These are phyloP conservation scores for Globisporangium splendens DNA, from an alignment of 352 stramenopile species.

Conservation along the genomic window DNA sequence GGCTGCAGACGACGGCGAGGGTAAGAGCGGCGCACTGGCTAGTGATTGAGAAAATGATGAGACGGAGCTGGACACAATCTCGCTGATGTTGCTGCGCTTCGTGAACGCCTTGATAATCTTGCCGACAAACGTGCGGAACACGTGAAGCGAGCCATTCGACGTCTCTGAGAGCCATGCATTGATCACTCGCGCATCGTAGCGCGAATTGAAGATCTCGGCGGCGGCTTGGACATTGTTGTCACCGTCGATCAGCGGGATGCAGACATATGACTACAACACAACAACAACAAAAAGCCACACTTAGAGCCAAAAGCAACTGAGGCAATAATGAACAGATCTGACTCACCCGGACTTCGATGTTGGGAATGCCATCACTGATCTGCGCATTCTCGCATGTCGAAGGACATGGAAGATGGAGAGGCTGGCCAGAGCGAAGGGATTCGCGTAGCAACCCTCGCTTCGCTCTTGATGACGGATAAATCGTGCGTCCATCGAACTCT, in stretches of 20 bases:
- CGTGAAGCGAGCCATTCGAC: conserved; percentile 40
- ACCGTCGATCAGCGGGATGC: conserved; percentile 60
- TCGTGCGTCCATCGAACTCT: conserved; percentile 53
- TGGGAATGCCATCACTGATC: conserved; percentile 24
- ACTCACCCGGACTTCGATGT: conserved; percentile 43
- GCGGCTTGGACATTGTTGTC: conserved; percentile 46
- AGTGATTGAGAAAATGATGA: no score
- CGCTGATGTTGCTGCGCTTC: conserved; percentile 31
- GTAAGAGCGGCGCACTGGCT: background rate
- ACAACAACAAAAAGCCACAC: background rate
- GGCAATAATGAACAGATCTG: background rate
- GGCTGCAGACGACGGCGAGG: background rate
- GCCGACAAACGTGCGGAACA: conserved; percentile 60
- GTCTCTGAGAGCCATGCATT: conserved; percentile 37
- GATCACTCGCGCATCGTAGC: conserved; percentile 36
- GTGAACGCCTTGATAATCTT: conserved; percentile 47
- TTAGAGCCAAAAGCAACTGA: background rate
- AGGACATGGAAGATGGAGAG: conserved; percentile 29
- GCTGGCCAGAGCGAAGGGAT: conserved; percentile 26
- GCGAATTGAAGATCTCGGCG: conserved; percentile 70
- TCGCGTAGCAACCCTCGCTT: conserved; percentile 21
- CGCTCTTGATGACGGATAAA: conserved; percentile 36
- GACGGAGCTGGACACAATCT: conserved; percentile 15
- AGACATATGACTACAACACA: conserved; percentile 48
- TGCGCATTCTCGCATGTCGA: conserved; percentile 18